Base-by-base conservation (phyloP, 768 basidiomycete genomes). In the Mycena capillaripes region DNA sequence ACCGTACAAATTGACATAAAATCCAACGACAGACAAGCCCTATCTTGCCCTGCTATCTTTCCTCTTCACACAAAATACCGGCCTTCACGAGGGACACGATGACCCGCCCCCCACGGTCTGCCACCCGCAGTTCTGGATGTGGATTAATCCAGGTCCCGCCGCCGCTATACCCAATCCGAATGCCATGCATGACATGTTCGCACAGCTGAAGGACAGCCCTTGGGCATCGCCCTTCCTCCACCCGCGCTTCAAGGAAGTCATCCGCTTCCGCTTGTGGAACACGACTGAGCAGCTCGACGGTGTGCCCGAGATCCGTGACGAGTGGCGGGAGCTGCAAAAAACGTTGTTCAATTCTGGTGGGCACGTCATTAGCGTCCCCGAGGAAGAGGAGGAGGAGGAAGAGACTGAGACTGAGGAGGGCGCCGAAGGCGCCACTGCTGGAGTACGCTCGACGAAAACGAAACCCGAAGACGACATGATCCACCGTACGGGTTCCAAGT, bases 201-300 rank as follows among this genome's bases (percentile, higher is more conserved):
- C 90, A 23, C 88, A 91, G 77, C 86, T 98, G 65, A 91, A 90
- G 78, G 79, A 83, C 9, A 98, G 91, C 79, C 94, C 97, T 1
- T 98, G 97, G 97, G 94, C 95, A 0, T 89, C 94, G 0, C 96
- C 97, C 0, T 96, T 98, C 88, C 82, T 98, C 53, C 95, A 98
- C 79, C 91, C 91, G 5, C 87, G 96, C 42, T 97, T 97, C 86
- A 90, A 91, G 78, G 93, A 95, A 65, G 91, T 95, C 48, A 93
- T 97, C 79, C 91, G 92, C 76, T 98, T 98, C 89, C 94, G 92
- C 81, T 84, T 97, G 76, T 98, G 97, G 97, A 98, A 98, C 79
- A 97, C 97, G 16, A 98, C 97, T 0, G 96, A 98, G 78, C 96
- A 97, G 81, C 87, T 98, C 21, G 96, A 98, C 78, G 93, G 91